Conservation (phyloP, 306 rosid species). For the Sindora glabra region DNA sequence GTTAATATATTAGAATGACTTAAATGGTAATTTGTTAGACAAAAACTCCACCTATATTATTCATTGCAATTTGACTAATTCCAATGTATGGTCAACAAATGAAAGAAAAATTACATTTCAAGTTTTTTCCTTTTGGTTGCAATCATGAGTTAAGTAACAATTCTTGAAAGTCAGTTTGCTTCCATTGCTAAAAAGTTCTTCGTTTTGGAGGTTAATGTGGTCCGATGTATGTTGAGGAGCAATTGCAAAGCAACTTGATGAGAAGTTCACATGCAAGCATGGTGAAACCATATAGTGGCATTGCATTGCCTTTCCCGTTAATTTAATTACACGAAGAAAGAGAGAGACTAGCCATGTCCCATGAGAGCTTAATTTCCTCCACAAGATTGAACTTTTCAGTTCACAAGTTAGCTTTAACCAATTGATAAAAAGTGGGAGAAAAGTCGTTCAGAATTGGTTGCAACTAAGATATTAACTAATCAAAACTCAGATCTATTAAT, state of each 20-base stretch:
- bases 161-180: not conserved
- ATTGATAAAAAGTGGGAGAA: not conserved
- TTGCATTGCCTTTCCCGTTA: slow-evolving; percentile 14
- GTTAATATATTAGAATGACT: not conserved
- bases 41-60: no score
- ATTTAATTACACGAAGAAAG: slow-evolving; percentile 1
- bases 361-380: slow-evolving; percentile 16
- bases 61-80: no score
- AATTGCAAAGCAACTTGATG: slow-evolving; percentile 2
- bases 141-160: not conserved
- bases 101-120: no score
- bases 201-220: slow-evolving; percentile 15
- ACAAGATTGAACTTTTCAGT: not conserved
- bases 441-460: slow-evolving; percentile 12
- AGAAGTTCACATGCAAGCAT: slow-evolving; percentile 38
- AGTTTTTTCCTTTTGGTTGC: not conserved
- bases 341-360: slow-evolving; percentile 12
- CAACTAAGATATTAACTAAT: not conserved
- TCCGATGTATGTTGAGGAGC: slow-evolving; percentile 5
- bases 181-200: slow-evolving; percentile 5
- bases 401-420: slow-evolving; percentile 42
- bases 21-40: not conserved
- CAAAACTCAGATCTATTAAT: no score
- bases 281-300: slow-evolving; percentile 26
- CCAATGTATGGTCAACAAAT: no score